Base-by-base conservation (phyloP, 2,329 filamentous ascomycete species). In the Aspergillus tubingensis region DNA sequence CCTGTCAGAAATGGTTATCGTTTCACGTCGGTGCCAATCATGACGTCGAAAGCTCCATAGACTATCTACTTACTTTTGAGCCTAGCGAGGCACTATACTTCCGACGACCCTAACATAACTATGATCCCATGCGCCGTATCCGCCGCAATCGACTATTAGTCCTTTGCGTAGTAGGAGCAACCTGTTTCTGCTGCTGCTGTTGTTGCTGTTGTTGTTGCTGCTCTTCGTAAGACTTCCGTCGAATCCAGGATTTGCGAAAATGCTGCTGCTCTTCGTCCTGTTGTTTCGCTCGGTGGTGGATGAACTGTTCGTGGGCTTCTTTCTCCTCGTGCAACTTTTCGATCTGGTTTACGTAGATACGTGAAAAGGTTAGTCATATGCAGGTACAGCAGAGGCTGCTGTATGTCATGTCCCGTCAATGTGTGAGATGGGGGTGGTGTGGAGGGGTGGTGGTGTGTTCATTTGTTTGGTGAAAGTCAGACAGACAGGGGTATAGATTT, bases 171-270 rank as follows among this genome's bases (percentile, higher is more conserved):
- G 59, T 32, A 30, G 27, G 44, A 25, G 27, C 15, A 19, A 32
- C 21, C 27, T n/a, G 52, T 19, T 43, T 23, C 43, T 48, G 43
- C 13, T 49, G 54, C 15, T 51, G 50, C 17, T 44, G 39, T 5
- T 47, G 47, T 6, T 32, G 53, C 0, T 25, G 23, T 7, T 25
- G 23, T 25, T 23, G 23, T 23, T 23, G 50, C 17, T 60, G 54
- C 3, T 65, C 65, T 17, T 65, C 64, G 8, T 51, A 58, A 17
- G 70, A 70, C 57, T 67, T 64, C 2, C 72, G 68, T 10, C 67
- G 63, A 54, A 64, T 72, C 68, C 72, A 75, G 8, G 70, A 68
- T 54, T 73, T 74, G 43, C 73, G 72, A 57, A 76, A 76, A 59
- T 71, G 68, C n/a, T 62, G 60, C 38, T 69, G 71, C 51, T 76